phyloP scores from a whole-genome alignment of 495 filamentous ascomycete genomes.

The Penicillium angulare region DNA sequence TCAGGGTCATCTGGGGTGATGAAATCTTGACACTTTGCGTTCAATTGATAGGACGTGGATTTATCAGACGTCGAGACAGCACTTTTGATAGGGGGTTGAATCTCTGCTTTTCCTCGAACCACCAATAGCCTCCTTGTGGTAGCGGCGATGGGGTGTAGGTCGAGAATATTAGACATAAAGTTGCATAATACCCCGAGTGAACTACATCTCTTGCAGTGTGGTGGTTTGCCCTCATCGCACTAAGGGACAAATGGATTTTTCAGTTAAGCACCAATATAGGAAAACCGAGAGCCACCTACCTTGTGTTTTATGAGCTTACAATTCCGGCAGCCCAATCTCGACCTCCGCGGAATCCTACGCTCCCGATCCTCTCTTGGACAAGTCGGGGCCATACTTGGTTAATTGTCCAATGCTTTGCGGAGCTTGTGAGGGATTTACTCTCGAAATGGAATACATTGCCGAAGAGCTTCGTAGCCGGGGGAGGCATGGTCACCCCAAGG shows the following conservation, averaged over 20 bases:
- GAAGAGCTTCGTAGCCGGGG: no score
- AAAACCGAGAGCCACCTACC: conserved; percentile 24
- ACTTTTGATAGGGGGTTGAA: conserved; percentile 24
- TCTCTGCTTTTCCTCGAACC: conserved; percentile 12
- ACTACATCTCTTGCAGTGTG: conserved; percentile 42
- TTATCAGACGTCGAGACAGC: conserved; percentile 31
- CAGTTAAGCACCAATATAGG: conserved; percentile 10
- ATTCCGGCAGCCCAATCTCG: conserved; percentile 48
- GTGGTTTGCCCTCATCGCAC: conserved; percentile 49
- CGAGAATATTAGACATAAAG: conserved; percentile 34
- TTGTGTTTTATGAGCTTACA: conserved; percentile 51
- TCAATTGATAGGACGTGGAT: conserved; percentile 31
- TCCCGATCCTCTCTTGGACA: conserved; percentile 7
- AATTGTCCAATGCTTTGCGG: no score
- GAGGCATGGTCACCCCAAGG: no score
- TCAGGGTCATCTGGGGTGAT: conserved; percentile 35
- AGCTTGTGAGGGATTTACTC: no score
- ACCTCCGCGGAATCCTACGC: conserved; percentile 21
- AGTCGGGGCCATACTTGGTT: no score
- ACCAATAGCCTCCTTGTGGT: conserved; percentile 18
- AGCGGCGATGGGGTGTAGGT: conserved; percentile 35
- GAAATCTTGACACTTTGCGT: conserved; percentile 37
- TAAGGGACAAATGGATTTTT: conserved; percentile 12
- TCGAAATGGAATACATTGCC: no score
- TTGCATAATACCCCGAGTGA: conserved; percentile 46